phyloP scores from a whole-genome alignment of 2,329 filamentous ascomycete genomes.

The Pseudogymnoascus sp. region DNA sequence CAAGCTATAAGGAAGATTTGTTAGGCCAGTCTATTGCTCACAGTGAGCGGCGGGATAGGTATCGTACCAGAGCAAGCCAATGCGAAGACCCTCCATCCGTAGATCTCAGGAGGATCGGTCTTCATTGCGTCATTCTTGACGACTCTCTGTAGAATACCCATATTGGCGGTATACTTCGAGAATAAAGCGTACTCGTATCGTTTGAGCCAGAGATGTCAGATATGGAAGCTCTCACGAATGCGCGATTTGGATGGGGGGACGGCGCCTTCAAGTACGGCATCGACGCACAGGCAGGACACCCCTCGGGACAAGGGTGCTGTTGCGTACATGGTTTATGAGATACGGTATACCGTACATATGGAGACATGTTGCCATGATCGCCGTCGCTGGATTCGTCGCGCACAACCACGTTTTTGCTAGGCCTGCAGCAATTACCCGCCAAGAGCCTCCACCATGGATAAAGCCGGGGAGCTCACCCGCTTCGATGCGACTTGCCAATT shows the following conservation, averaged over 20 bases:
- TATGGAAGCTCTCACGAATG: not conserved
- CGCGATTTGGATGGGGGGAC: not conserved
- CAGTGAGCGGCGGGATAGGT: not conserved
- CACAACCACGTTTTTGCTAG: not conserved
- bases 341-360: not conserved
- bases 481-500: conserved; percentile 3
- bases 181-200: not conserved
- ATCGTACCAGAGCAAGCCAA: conserved; percentile 47
- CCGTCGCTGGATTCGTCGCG: conserved; percentile 1
- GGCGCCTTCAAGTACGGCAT: not conserved
- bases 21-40: not conserved
- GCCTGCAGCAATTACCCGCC: not conserved
- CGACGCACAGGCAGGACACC: not conserved
- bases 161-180: conserved; percentile 13
- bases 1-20: conserved; percentile 35
- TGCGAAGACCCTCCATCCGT: conserved; percentile 59
- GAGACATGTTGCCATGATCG: not conserved
- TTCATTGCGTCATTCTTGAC: conserved; percentile 61
- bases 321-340: not conserved
- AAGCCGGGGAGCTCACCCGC: conserved; percentile 3
- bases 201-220: not conserved
- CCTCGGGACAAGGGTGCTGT: not conserved
- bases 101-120: conserved; percentile 56
- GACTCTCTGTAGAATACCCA: conserved; percentile 23
- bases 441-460: conserved; percentile 6